Percentiles rank a stretch among this genome's conserved stretches.
phyloP scores from a whole-genome alignment of 441 rosid genomes.

The Euphorbia neoarborescens region DNA sequence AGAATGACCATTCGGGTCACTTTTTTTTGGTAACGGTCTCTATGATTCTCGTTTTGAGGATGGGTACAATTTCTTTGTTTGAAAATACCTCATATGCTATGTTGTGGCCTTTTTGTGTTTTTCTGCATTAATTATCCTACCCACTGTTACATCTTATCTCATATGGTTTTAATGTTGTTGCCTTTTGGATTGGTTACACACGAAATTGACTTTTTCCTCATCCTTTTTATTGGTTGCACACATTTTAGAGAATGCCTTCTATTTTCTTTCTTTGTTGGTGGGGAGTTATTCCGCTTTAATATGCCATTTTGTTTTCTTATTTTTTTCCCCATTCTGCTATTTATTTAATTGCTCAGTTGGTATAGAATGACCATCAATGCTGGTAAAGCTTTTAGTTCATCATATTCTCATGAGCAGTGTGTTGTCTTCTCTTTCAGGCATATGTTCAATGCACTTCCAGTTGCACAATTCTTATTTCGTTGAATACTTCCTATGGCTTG shows the following conservation, averaged over 20 bases:
- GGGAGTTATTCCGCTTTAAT: not conserved
- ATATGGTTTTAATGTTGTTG: not conserved
- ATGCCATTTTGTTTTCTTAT: not conserved
- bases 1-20: not conserved
- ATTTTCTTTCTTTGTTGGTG: not conserved
- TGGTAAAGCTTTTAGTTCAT: not conserved
- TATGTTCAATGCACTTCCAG: not conserved
- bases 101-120: not conserved
- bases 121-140: not conserved
- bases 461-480: not conserved
- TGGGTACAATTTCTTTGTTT: not conserved
- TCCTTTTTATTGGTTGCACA: not conserved
- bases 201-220: not conserved
- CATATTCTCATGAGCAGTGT: slow-evolving; percentile 1
- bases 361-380: not conserved
- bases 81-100: not conserved
- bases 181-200: not conserved
- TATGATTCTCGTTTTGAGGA: not conserved
- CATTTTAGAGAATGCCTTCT: not conserved
- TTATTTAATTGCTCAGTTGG: not conserved
- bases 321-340: not conserved
- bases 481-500: slow-evolving; percentile 4
- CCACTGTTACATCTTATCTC: not conserved
- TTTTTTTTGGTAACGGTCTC: not conserved
- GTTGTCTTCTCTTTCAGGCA: not conserved